A percentile compares a stretch with the other conserved stretches of the same genome.
Conservation (phyloP, 148 eudicot species). For the Vaccinium darrowii region DNA sequence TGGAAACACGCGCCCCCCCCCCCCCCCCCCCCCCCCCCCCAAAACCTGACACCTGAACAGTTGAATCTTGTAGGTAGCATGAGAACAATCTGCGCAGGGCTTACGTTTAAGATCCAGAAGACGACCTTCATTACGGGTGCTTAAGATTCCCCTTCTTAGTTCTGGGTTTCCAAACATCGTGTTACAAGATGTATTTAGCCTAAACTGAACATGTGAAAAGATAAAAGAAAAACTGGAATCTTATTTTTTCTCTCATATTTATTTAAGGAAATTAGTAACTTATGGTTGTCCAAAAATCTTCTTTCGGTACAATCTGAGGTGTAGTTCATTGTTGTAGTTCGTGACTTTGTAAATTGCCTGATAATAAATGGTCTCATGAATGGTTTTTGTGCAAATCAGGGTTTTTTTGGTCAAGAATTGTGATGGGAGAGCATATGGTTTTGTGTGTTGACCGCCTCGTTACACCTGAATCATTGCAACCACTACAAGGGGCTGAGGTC, state of each 20-base stretch:
- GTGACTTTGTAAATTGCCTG: neutral
- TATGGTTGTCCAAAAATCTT: neutral
- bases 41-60: neutral
- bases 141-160: neutral
- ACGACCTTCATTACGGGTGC: neutral
- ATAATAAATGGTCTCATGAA: neutral
- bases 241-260: neutral
- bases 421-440: conserved; percentile 65
- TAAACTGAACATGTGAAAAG: no score
- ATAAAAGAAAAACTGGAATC: neutral
- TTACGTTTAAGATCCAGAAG: neutral
- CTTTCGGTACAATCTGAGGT: neutral
- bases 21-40: no score
- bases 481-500: conserved; percentile 39
- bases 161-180: no score
- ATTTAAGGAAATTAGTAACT: neutral
- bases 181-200: no score
- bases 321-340: neutral
- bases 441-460: conserved; percentile 54
- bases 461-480: conserved; percentile 31
- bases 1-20: no score
- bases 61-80: neutral
- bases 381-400: conserved; percentile 20
- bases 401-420: conserved; percentile 11
- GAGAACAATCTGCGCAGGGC: neutral